phyloP scores from a whole-genome alignment of 2,329 filamentous ascomycete species.

The Botryotinia narcissicola region DNA sequence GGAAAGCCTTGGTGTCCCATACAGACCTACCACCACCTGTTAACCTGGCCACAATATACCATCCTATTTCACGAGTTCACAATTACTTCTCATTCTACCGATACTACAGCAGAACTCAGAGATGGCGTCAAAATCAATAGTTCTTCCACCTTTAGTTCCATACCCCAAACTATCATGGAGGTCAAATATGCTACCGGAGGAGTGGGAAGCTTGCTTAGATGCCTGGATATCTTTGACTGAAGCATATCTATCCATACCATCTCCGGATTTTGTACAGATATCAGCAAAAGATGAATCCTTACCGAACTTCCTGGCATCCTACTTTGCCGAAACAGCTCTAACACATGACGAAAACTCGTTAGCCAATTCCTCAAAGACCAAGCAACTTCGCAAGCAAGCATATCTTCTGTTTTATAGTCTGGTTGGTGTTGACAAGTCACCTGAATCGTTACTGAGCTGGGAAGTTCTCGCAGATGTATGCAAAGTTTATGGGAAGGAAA shows the following conservation, averaged over 20 bases:
- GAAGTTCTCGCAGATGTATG: conserved; percentile 67
- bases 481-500: conserved; percentile 63
- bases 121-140: conserved; percentile 23
- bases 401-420: conserved; percentile 64
- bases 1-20: neutral
- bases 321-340: conserved; percentile 55
- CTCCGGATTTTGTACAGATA: conserved; percentile 52
- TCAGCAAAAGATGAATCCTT: conserved; percentile 58
- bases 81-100: neutral
- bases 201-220: conserved; percentile 76
- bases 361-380: conserved; percentile 38
- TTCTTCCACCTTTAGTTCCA: conserved; percentile 70
- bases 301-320: conserved; percentile 62
- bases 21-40: neutral
- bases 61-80: neutral
- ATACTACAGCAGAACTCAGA: neutral
- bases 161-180: conserved; percentile 71
- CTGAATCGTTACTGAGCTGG: conserved; percentile 57
- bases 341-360: conserved; percentile 29
- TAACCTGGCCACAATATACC: neutral
- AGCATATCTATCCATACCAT: conserved; percentile 59
- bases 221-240: conserved; percentile 71
- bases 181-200: conserved; percentile 60
- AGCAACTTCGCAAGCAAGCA: conserved; percentile 57
- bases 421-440: conserved; percentile 46